Evolutionary conservation across 768 basidiomycete species (phyloP).

Genomic region (Leucocoprinus leucothites): DNA sequence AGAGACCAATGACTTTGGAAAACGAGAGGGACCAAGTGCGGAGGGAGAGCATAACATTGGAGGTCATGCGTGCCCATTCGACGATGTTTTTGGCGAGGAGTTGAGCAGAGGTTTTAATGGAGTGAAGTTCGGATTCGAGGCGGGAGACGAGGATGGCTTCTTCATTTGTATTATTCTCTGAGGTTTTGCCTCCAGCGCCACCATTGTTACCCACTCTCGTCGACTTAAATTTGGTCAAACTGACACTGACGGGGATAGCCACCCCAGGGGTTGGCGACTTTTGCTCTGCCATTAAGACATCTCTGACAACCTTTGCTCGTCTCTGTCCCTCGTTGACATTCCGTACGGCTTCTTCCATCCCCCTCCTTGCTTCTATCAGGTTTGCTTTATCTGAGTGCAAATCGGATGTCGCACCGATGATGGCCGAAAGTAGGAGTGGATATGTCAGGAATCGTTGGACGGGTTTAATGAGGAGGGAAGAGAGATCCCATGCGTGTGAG

Average conservation of each 20-base stretch:
- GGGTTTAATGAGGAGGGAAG: slow-evolving; percentile 94
- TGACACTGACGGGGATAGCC: slow-evolving; percentile 53
- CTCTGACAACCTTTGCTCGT: slow-evolving; percentile 75
- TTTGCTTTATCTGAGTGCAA: slow-evolving; percentile 63
- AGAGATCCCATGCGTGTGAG: slow-evolving; percentile 89
- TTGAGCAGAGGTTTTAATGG: slow-evolving; percentile 55
- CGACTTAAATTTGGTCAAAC: slow-evolving; percentile 58
- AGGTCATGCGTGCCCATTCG: slow-evolving; percentile 59
- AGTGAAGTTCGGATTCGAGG: slow-evolving; percentile 55
- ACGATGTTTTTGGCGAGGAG: slow-evolving; percentile 59
- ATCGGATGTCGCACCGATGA: slow-evolving; percentile 73
- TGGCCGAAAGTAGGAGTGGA: slow-evolving; percentile 74
- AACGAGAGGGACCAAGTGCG: slow-evolving; percentile 64
- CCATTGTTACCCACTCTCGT: slow-evolving; percentile 27
- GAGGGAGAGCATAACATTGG: slow-evolving; percentile 45
- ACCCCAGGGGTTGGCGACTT: slow-evolving; percentile 29
- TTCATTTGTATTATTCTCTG: slow-evolving; percentile 18
- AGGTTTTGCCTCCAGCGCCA: slow-evolving; percentile 15
- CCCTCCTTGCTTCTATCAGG: slow-evolving; percentile 47
- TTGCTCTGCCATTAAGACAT: slow-evolving; percentile 55
- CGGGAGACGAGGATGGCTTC: slow-evolving; percentile 52
- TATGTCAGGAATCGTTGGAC: slow-evolving; percentile 97
- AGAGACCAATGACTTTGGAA: slow-evolving; percentile 63
- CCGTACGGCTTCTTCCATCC: slow-evolving; percentile 70
- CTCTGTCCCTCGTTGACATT: slow-evolving; percentile 78